These are phyloP conservation scores for Lenzites betulinus DNA, from an alignment of 768 basidiomycete genomes.

Conservation along the genomic window DNA sequence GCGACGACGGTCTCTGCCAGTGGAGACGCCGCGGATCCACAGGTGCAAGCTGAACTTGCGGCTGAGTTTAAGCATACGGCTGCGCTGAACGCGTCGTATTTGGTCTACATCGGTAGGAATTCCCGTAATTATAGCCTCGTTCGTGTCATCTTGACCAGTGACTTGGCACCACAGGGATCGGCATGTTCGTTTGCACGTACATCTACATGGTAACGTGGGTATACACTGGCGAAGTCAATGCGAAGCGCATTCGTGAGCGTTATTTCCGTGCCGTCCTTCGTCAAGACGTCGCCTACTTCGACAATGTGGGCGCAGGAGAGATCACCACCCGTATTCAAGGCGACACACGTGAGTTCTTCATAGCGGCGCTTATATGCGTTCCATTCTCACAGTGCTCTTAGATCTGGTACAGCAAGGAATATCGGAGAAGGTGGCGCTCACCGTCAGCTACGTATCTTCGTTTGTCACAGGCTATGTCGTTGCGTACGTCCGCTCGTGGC, in stretches of 20 bases:
- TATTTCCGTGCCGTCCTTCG: conserved; percentile 81
- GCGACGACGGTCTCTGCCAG: conserved; percentile 29
- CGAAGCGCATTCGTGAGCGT: conserved; percentile 80
- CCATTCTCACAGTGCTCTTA: conserved; percentile 28
- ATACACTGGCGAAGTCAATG: conserved; percentile 79
- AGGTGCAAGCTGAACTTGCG: conserved; percentile 30
- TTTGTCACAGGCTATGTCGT: conserved; percentile 82
- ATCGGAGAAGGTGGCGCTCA: conserved; percentile 82
- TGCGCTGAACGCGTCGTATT: conserved; percentile 58
- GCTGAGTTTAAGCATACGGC: conserved; percentile 54
- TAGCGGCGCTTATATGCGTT: neutral
- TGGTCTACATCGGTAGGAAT: conserved; percentile 62
- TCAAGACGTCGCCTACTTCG: conserved; percentile 89
- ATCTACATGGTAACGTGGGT: conserved; percentile 68
- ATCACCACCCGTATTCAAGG: conserved; percentile 93
- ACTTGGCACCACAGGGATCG: conserved; percentile 57
- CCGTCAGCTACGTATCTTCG: conserved; percentile 60
- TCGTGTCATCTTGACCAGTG: neutral
- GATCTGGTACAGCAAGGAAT: conserved; percentile 90
- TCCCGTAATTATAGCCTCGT: conserved; percentile 23
- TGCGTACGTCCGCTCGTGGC: conserved; percentile 70
- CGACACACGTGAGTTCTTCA: conserved; percentile 63
- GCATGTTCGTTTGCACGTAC: conserved; percentile 74
- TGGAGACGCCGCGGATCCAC: neutral
- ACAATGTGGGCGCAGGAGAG: conserved; percentile 92